Percentiles rank a stretch among this genome's conserved stretches.
Evolutionary conservation across 2,329 filamentous ascomycete genomes (phyloP).

Genomic region (Colletotrichum camelliae): DNA sequence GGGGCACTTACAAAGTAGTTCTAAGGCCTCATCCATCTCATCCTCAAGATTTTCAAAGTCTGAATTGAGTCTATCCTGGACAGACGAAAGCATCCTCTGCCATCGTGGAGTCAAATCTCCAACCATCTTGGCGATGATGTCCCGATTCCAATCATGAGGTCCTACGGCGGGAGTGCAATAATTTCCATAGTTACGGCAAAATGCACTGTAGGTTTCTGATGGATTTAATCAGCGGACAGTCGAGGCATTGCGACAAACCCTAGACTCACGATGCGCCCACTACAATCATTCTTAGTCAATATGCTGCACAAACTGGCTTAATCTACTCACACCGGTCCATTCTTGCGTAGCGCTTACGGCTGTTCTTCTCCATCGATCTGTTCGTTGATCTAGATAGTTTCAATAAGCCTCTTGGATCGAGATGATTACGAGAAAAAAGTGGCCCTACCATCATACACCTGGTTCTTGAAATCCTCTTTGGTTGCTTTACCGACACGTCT

Average conservation of each 20-base stretch:
- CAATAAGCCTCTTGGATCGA: neutral
- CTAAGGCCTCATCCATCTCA: neutral
- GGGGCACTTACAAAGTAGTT: neutral
- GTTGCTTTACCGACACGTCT: neutral
- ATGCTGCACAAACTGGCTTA: neutral
- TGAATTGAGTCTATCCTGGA: neutral
- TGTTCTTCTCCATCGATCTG: conserved; percentile 28
- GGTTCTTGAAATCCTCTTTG: neutral
- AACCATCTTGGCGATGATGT: conserved; percentile 43
- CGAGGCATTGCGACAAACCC: neutral
- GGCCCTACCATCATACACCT: conserved; percentile 1
- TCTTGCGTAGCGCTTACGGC: conserved; percentile 31
- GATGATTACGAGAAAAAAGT: neutral
- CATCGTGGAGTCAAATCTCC: conserved; percentile 37
- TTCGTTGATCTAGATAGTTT: neutral
- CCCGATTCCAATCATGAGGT: conserved; percentile 49
- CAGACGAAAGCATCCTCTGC: conserved; percentile 23
- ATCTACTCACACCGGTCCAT: conserved; percentile 41
- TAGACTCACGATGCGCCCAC: neutral
- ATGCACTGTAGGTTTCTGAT: conserved; percentile 43
- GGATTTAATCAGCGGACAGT: neutral
- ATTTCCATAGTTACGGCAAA: conserved; percentile 45
- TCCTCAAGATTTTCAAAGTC: neutral
- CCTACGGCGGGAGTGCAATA: conserved; percentile 32
- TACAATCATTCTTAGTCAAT: neutral